Base-by-base conservation (phyloP, 1,139 yeast species). In the Suhomyces anneliseae region DNA sequence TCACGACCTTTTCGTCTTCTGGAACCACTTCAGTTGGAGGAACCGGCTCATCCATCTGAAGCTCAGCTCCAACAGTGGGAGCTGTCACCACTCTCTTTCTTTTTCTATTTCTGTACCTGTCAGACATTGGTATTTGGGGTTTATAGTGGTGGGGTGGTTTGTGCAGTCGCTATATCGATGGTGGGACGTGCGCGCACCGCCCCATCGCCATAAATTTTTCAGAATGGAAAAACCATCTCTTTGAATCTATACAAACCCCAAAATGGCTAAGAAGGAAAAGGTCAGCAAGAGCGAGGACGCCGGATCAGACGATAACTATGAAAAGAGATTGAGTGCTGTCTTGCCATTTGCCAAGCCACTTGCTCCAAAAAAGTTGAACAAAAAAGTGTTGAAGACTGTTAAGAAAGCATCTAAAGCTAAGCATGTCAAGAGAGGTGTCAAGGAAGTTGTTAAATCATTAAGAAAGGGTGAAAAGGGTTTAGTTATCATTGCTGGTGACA, bases 391-490 rank as follows among this genome's bases (percentile, higher is more conserved):
- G 63, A 95, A 95, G 75, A 89, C 96, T 40, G 96, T 95, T 54
- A 95, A 93, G 79, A 92, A 90, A 70, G 97, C 97, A 9, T 90
- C 98, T 48, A 93, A 93, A 74, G 96, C 97, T 55, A 93, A 95
- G 75, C 97, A 93, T 70, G 97, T 95, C 60, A 92, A 90, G 76
- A 83, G 99, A 72, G 99, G 99, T 65, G 99, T 93, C 49, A 95
- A 95, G 73, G 99, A 95, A 73, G 99, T 93, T 40, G 98, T 93
- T 60, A 95, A 95, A 75, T 95, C 98, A 35, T 80, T 95, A 57
- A 84, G 99, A 77, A 93, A 93, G 74, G 98, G 98, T 56, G 98
- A 92, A 69, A 93, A 93, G 74, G 99, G 99, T 46, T 79, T 95
- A 47, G 99, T 95, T 36, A 76, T 95, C 57, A 83, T 95, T 71